These are phyloP conservation scores for Bauhinia variegata DNA, from an alignment of 306 rosid genomes.

Conservation along the genomic window DNA sequence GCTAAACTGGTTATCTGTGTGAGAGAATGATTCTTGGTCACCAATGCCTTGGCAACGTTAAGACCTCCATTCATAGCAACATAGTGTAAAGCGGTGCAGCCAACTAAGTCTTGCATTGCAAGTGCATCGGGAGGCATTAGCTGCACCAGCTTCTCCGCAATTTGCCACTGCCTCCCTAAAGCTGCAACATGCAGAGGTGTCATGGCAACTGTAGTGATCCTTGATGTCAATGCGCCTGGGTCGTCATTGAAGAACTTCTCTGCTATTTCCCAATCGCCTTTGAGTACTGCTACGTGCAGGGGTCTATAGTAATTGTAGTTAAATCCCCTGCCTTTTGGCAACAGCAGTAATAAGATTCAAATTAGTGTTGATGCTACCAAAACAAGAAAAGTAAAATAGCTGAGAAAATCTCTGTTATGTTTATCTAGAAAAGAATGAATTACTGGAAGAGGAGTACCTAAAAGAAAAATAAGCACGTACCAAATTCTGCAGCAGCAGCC, in stretches of 20 bases:
- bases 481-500: too few species aligned
- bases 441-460: too few species aligned
- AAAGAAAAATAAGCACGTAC: too few species aligned
- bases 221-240: constrained; percentile 47
- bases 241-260: constrained; percentile 41
- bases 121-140: constrained; percentile 36
- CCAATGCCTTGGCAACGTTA: constrained; percentile 49
- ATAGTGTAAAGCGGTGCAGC: constrained; percentile 52
- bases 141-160: constrained; percentile 45
- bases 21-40: constrained; percentile 36
- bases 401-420: too few species aligned
- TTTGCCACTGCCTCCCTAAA: constrained; percentile 47
- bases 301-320: constrained; percentile 48
- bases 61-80: constrained; percentile 51
- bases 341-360: constrained; percentile 14
- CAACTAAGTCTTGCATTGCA: constrained; percentile 40
- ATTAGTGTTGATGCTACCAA: neutral
- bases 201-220: constrained; percentile 37
- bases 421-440: too few species aligned
- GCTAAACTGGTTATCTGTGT: constrained; percentile 39
- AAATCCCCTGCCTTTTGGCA: constrained; percentile 46
- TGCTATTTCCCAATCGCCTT: constrained; percentile 57
- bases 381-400: too few species aligned
- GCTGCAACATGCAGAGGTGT: constrained; percentile 52
- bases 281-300: constrained; percentile 47